A percentile compares a stretch with the other conserved stretches of the same genome.
These are phyloP conservation scores for Botrytis galanthina DNA, from an alignment of 2,329 filamentous ascomycete species.

Conservation along the genomic window DNA sequence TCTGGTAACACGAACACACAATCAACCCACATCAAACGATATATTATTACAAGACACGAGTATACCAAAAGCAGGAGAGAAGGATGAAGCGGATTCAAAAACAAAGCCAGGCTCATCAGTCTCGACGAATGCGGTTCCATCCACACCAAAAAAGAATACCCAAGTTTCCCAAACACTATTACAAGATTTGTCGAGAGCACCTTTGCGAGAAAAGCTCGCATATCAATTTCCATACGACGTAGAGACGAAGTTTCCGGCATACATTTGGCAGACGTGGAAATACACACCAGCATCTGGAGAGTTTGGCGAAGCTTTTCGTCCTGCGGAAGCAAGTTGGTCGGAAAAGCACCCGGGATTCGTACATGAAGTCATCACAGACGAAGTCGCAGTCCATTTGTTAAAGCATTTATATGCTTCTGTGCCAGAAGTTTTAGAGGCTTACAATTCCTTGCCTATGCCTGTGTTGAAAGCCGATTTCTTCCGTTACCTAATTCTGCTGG, in stretches of 20 bases:
- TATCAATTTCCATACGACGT: constrained; percentile 95
- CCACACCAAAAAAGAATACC: constrained; percentile 25
- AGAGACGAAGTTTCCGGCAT: constrained; percentile 85
- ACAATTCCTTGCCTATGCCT: constrained; percentile 67
- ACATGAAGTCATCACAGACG: constrained; percentile 95
- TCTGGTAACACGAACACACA: constrained; percentile 63
- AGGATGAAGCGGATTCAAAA: constrained; percentile 8
- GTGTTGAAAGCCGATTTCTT: constrained; percentile 76
- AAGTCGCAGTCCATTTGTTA: constrained; percentile 77
- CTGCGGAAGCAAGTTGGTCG: constrained; percentile 87
- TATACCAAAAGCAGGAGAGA: neutral
- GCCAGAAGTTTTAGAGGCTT: constrained; percentile 76
- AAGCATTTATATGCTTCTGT: constrained; percentile 81
- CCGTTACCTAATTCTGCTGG: constrained; percentile 68
- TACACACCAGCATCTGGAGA: constrained; percentile 72
- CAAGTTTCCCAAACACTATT: constrained; percentile 30
- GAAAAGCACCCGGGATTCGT: constrained; percentile 85
- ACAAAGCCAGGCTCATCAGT: constrained; percentile 17
- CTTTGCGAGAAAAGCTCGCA: constrained; percentile 75
- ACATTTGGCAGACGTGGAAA: constrained; percentile 99
- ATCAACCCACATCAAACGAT: constrained; percentile 24
- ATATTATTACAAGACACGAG: constrained; percentile 12
- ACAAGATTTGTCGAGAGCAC: constrained; percentile 65
- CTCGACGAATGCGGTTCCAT: constrained; percentile 22
- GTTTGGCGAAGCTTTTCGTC: constrained; percentile 73